These are phyloP conservation scores for Monarda citriodora DNA, from an alignment of 305 asterid genomes.

Conservation along the genomic window DNA sequence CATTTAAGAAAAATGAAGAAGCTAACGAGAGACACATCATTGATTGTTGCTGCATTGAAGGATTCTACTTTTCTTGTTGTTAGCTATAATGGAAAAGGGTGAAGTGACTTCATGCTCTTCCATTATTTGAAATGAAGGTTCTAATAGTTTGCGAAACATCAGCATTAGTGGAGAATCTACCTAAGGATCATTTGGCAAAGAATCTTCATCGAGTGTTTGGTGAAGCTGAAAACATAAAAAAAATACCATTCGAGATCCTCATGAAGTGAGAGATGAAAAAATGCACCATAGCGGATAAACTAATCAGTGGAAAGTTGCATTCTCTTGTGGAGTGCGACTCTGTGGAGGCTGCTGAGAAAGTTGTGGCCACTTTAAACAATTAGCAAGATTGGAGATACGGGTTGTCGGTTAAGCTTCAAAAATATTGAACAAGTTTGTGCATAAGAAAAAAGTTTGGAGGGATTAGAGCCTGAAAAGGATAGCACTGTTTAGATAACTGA, in stretches of 20 bases:
- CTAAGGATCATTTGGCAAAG: conserved; percentile 88
- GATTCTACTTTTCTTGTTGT: conserved; percentile 86
- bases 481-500: conserved; percentile 42
- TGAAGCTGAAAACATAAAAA: too few relatives aligned
- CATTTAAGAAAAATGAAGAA: conserved; percentile 90
- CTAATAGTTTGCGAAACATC: conserved; percentile 93
- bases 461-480: conserved; percentile 65
- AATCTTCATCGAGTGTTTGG: conserved; percentile 2
- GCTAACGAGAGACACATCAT: too few relatives aligned
- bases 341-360: conserved; percentile 77
- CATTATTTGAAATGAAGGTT: conserved; percentile 63
- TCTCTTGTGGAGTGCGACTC: conserved; percentile 87
- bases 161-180: conserved; percentile 95
- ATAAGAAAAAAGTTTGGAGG: conserved; percentile 69
- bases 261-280: conserved; percentile 65
- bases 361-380: conserved; percentile 78
- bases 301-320: conserved; percentile 90
- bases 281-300: conserved; percentile 82
- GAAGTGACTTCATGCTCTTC: conserved; percentile 84
- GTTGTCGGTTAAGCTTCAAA: conserved; percentile 88
- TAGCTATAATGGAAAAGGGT: conserved; percentile 73
- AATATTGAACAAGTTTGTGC: conserved; percentile 65
- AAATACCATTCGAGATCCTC: conserved; percentile 68
- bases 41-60: too few relatives aligned
- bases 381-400: conserved; percentile 99